Conservation (phyloP, 1,139 yeast genomes). For the Geotrichum australiense region DNA sequence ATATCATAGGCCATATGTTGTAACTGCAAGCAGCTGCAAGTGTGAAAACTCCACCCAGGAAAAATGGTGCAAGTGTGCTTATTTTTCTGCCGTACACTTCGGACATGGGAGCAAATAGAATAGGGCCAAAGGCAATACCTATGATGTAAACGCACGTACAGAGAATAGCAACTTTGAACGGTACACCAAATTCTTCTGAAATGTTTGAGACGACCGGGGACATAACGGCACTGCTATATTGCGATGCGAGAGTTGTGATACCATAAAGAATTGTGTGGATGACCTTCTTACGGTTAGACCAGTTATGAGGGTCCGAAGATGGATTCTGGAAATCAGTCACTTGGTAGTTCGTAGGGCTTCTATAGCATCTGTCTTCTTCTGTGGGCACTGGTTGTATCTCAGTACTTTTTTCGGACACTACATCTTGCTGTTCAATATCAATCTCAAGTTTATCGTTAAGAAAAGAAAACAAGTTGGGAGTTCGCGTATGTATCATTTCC, state of each 20-base stretch:
- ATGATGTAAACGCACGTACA: constrained; percentile 63
- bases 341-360: no score
- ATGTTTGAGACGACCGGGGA: constrained; percentile 41
- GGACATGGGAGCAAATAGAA: constrained; percentile 71
- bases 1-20: constrained; percentile 55
- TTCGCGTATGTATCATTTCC: no score
- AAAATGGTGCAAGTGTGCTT: constrained; percentile 57
- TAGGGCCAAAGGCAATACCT: constrained; percentile 73
- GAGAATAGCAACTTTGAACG: constrained; percentile 54
- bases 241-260: constrained; percentile 40
- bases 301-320: constrained; percentile 25
- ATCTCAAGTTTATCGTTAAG: no score
- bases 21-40: constrained; percentile 51
- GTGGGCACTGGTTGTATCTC: no score
- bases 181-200: constrained; percentile 45
- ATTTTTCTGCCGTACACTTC: constrained; percentile 70
- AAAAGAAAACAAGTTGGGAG: no score
- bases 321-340: constrained; percentile 5
- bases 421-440: no score
- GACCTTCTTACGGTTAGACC: constrained; percentile 35
- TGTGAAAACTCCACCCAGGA: constrained; percentile 42
- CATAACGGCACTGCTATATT: constrained; percentile 39
- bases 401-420: no score
- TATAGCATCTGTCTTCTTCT: no score
- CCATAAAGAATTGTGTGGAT: constrained; percentile 39